phyloP scores from a whole-genome alignment of 2,329 filamentous ascomycete genomes.

The Aspergillus amoenus region DNA sequence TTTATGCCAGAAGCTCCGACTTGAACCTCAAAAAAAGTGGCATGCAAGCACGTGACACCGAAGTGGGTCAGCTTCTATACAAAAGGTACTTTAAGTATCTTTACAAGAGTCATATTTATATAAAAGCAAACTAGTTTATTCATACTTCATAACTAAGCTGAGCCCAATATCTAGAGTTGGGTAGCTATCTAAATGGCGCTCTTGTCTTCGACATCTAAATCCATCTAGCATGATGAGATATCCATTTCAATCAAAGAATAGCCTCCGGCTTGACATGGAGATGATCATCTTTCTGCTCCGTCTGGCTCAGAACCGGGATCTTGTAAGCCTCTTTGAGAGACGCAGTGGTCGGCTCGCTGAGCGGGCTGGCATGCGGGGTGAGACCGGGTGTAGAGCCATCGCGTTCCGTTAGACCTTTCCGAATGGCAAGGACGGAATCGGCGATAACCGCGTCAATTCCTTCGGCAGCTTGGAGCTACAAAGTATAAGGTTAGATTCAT shows the following conservation, averaged over 20 bases:
- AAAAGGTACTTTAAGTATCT: not conserved
- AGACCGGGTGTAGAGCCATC: slow-evolving; percentile 23
- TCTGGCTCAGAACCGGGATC: slow-evolving; percentile 28
- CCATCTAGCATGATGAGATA: not conserved
- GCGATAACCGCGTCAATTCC: slow-evolving; percentile 98
- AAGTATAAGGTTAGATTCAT: slow-evolving; percentile 6
- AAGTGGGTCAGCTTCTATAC: not conserved
- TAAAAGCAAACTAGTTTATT: not conserved
- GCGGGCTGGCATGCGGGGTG: slow-evolving; percentile 26
- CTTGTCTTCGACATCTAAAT: no score
- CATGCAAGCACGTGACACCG: not conserved
- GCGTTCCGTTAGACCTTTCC: slow-evolving; percentile 73
- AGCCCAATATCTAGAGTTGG: not conserved
- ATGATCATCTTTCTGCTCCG: slow-evolving; percentile 22
- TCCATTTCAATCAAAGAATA: not conserved
- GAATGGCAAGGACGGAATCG: slow-evolving; percentile 88
- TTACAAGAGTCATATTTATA: not conserved
- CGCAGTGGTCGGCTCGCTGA: slow-evolving; percentile 21
- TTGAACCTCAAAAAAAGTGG: not conserved
- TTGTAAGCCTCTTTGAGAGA: slow-evolving; percentile 21
- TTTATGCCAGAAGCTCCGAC: not conserved
- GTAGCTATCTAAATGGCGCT: not conserved
- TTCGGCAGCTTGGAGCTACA: slow-evolving; percentile 81
- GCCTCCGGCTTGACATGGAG: slow-evolving; percentile 20
- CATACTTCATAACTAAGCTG: not conserved